Base-by-base conservation (phyloP, 495 filamentous ascomycete species). In the Physcia stellaris region DNA sequence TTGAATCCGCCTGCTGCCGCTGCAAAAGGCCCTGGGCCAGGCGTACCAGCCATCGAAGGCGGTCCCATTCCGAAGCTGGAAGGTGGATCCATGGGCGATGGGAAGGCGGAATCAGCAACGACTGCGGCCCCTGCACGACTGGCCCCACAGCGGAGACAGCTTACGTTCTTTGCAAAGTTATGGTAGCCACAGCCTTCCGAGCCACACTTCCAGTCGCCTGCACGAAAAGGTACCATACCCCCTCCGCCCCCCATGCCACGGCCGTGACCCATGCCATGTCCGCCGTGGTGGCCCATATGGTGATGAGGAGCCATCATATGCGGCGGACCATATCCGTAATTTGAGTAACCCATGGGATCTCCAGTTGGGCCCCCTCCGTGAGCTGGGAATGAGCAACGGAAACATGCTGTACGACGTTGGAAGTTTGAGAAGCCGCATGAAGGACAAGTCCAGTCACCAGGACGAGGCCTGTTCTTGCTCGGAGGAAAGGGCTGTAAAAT, bases 121-220 rank as follows among this genome's bases (percentile, higher is more conserved):
- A 96, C 81, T 19, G 87, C 86, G 37, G 90, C 90, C 38, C 80
- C 80, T 37, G 86, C 86, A 48, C 90, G 84, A 56, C 86, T 90
- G 17, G 86, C 92, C 51, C 90, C 90, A 52, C 90, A 98, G 38
- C 90, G 83, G 37, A 98, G 71, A 59, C 90, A 98, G 57, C 83
- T 90, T 46, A 95, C 88, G 54, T 98, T 98, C 71, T 98, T 98
- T 31, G 90, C 90, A 53, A 98, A 98, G 60, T 98, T 98, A 62
- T 98, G 90, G 51, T 98, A 98, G 23, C 83, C 85, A 56, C 90
- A 98, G n/a, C 86, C 86, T 52, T 95, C 88, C 26, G 86, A 87
- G 32, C 90, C 90, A 57, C 90, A 98, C 55, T 94, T 95, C 90
- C 90, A 98, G 56, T 98, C 90, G 47, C 90, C 90, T 30, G 90